Evolutionary conservation across 805 yeast species (phyloP).

Genomic region (Zygoascus bituminiphila): DNA sequence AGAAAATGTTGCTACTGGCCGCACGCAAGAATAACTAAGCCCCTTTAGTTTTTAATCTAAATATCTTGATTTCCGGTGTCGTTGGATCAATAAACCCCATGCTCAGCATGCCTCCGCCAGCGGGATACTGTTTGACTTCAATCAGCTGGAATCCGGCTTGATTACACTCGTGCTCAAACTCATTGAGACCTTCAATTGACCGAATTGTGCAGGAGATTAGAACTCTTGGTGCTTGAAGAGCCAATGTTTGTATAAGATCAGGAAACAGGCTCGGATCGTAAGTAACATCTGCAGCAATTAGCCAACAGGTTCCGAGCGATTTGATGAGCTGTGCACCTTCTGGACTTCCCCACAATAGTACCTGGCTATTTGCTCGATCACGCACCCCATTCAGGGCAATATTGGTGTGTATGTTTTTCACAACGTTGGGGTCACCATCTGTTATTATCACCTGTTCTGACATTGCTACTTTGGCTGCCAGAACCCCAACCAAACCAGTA

Average conservation of each 20-base stretch:
- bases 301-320: constrained; percentile 26
- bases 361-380: constrained; percentile 8
- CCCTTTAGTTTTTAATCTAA: constrained; percentile 2
- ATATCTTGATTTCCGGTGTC: constrained; percentile 16
- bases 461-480: constrained; percentile 17
- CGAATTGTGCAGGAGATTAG: constrained; percentile 71
- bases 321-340: neutral
- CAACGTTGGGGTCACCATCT: constrained; percentile 56
- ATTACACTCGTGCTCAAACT: constrained; percentile 35
- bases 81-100: constrained; percentile 16
- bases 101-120: neutral
- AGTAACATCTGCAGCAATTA: constrained; percentile 83
- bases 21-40: no score
- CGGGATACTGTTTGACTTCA: constrained; percentile 7
- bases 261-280: constrained; percentile 62
- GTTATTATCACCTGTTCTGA: constrained; percentile 39
- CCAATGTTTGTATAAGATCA: constrained; percentile 38
- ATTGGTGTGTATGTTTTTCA: constrained; percentile 40
- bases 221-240: constrained; percentile 28
- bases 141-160: constrained; percentile 14
- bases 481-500: constrained; percentile 69
- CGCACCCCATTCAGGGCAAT: constrained; percentile 35
- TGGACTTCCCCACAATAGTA: constrained; percentile 19
- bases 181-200: constrained; percentile 42
- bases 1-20: neutral